Base-by-base conservation (phyloP, 257 asterid genomes). In the Nicotiana benthamiana region DNA sequence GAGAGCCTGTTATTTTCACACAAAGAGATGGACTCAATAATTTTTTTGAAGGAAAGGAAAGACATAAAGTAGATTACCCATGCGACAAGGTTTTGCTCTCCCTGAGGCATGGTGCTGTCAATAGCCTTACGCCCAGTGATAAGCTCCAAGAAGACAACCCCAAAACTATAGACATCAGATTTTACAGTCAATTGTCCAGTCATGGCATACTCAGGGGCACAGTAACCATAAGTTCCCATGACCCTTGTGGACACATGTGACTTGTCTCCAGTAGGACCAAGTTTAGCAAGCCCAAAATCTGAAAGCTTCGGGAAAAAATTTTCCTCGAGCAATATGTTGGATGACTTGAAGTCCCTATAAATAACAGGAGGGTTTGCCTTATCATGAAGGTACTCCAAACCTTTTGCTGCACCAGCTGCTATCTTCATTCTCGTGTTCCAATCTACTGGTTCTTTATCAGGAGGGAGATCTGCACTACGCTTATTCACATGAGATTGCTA, bases 201-300 rank as follows among this genome's bases (percentile, higher is more conserved):
- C 99, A 94, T 96, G 53, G 99, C 99, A 81, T 96, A 96, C 84
- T 96, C 99, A 0, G 99, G 99, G 56, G 98, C 99, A 84, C 99
- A 96, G 80, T 96, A 96, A 54, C 99, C 99, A 13, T 96, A 96
- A 28, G 99, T 96, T 76, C 99, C 98, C 99, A 96, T 96, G 86
- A 96, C 99, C 89, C 99, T 86, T 9, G 99, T 94, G 70, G 99
- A 96, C 64, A 96, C 99, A 75, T 96, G 99, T 0, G 99, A 94
- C 88, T 94, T 91, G 90, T 96, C 99, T 52, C 99, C 98, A 10
- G 99, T 96, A 9, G 99, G 99, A n/a, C 99, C 99, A 1, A 96
- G 92, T 89, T 96, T 96, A n/a, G 99, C 99, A 24, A 96, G 90
- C 43, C 99, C 99, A 79, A 94, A 96, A 84, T 96, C 98, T 0